Conservation (phyloP, 495 filamentous ascomycete species). For the Aspergillus wentii region DNA sequence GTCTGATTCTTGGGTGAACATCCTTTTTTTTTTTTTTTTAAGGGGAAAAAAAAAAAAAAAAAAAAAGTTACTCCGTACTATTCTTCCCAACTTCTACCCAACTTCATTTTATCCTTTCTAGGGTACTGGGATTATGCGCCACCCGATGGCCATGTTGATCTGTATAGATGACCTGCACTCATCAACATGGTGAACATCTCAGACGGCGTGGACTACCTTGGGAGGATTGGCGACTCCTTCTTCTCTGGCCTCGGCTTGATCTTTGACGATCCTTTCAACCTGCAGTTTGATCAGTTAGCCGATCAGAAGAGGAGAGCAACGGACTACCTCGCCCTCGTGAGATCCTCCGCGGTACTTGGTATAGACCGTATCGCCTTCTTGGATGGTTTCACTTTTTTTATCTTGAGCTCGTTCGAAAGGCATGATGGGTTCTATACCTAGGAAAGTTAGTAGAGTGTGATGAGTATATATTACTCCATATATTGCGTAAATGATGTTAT, state of each 20-base stretch:
- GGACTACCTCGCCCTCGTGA: conserved; percentile 17
- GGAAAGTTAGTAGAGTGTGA: conserved; percentile 10
- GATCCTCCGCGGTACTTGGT: conserved; percentile 13
- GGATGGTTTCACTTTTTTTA: conserved; percentile 12
- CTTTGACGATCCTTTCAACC: conserved; percentile 17
- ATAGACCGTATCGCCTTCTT: conserved; percentile 14
- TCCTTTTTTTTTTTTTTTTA: no score
- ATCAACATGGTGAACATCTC: background rate
- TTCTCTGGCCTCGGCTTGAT: conserved; percentile 8
- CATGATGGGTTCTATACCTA: no score
- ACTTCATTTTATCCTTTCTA: conserved; percentile 17
- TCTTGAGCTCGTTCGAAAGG: conserved; percentile 11
- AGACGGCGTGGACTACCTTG: conserved; percentile 9
- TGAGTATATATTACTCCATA: conserved; percentile 22
- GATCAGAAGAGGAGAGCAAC: background rate
- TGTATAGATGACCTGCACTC: conserved; percentile 17
- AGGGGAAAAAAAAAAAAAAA: background rate
- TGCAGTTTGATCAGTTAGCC: conserved; percentile 4
- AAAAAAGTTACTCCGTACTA: background rate
- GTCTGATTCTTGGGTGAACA: no score
- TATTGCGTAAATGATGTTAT: no score
- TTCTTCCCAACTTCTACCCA: no score
- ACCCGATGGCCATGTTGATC: conserved; percentile 26
- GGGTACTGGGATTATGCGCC: conserved; percentile 18
- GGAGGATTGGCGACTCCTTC: conserved; percentile 17